phyloP scores from a whole-genome alignment of 768 basidiomycete genomes.

The Leucogyrophana mollusca region DNA sequence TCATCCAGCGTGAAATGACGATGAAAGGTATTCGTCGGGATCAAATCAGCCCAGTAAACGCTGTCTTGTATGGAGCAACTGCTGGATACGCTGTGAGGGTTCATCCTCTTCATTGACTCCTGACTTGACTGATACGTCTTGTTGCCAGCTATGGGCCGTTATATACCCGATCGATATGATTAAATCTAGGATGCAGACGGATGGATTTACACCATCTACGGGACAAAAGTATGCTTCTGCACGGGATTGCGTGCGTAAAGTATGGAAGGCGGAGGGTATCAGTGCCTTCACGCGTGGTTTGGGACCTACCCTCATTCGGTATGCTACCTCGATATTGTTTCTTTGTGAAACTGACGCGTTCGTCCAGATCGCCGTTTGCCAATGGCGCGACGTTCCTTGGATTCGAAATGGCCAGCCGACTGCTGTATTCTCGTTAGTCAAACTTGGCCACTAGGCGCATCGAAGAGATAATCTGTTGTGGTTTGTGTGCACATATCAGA shows the following conservation, averaged over 20 bases:
- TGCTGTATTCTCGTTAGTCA: constrained; percentile 58
- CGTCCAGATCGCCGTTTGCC: constrained; percentile 82
- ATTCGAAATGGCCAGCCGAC: constrained; percentile 87
- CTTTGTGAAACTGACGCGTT: constrained; percentile 5
- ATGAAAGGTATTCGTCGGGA: constrained; percentile 68
- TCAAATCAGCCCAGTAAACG: constrained; percentile 73
- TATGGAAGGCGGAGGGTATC: constrained; percentile 82
- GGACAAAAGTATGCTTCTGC: constrained; percentile 84
- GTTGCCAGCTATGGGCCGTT: constrained; percentile 73
- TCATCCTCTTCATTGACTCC: not conserved
- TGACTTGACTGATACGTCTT: constrained; percentile 7
- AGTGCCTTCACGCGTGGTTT: constrained; percentile 90
- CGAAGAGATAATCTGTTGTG: too few relatives aligned
- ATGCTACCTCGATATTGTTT: constrained; percentile 22
- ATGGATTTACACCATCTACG: constrained; percentile 73
- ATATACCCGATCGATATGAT: constrained; percentile 97
- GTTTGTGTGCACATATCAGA: too few relatives aligned
- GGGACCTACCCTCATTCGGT: constrained; percentile 89
- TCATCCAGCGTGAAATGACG: constrained; percentile 85
- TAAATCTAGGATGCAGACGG: constrained; percentile 95
- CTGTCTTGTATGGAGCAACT: constrained; percentile 85
- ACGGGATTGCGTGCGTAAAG: constrained; percentile 77
- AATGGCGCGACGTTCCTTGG: constrained; percentile 97
- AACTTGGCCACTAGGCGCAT: too few relatives aligned
- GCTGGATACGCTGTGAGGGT: constrained; percentile 85